Evolutionary conservation across 225 moss, liverwort and hornwort genomes (phyloP), one percentile per base, ranked within the genome.

Genomic region (Marchantia paleacea): DNA sequence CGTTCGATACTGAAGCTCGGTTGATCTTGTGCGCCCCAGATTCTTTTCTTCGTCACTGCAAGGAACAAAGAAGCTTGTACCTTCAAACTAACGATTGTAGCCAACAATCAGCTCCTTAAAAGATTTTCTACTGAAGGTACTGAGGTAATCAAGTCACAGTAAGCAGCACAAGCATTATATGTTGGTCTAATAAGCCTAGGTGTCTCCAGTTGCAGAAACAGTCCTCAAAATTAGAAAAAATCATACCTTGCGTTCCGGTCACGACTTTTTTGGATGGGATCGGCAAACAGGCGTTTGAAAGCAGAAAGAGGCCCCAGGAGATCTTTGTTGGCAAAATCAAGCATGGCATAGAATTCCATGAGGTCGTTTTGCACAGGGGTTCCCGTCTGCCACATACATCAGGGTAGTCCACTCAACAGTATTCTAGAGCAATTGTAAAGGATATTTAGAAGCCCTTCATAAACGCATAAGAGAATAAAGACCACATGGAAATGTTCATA

Each of bases 311-410:
- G 86, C 28, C 95, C 92, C 82, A 95, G 82, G n/a, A 95, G 95
- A 61, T 85, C 90, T 77, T 92, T 92, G 81, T 93, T 95, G 74
- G 92, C 92, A 78, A 95, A 95, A 78, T 93, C 92, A 57, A 93
- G 90, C 95, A 95, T 93, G 48, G 95, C 95, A 84, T 86, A 95
- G 78, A 95, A 95, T 72, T 95, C 95, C 81, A 93, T 86, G 74
- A 95, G 86, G 81, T 95, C 95, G 80, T 95, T 93, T 78, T 95
- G 93, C 86, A 95, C 86, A 13, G 92, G 95, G 31, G 95, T 95
- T 80, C 95, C 93, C 53, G 95, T 95, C 95, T 95, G 87, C 68
- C 76, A 84, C 74, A 80, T 51, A 19, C 29, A 61, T 30, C 18
- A 80, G 12, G 31, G 39, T 39, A 39, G 39, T 39, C 39, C 39